A percentile compares a stretch with the other conserved stretches of the same genome.
phyloP scores from a whole-genome alignment of 106 monocot species.

The Narthecium ossifragum region DNA sequence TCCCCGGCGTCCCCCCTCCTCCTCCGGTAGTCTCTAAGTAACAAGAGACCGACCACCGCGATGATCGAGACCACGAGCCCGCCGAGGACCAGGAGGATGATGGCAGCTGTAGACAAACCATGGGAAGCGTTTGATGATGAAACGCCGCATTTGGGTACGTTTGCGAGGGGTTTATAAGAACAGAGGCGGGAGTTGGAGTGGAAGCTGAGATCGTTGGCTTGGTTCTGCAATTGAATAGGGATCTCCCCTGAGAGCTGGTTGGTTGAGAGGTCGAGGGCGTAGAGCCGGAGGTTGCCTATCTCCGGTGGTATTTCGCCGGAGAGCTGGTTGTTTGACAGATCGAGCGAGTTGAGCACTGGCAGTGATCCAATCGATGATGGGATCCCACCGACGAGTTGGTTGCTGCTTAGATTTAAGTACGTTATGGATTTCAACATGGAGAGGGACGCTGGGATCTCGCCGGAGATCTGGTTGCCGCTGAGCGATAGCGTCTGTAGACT shows the following conservation, averaged over 20 bases:
- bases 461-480: conserved; percentile 44
- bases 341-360: conserved; percentile 43
- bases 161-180: conserved; percentile 1
- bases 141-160: conserved; percentile 11
- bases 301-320: conserved; percentile 35
- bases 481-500: conserved; percentile 36
- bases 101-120: conserved; percentile 17
- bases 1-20: conserved; percentile 8
- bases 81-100: conserved; percentile 34
- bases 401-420: conserved; percentile 51
- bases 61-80: conserved; percentile 14
- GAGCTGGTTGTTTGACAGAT: conserved; percentile 66
- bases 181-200: conserved; percentile 51
- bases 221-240: conserved; percentile 34
- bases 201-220: conserved; percentile 48
- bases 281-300: conserved; percentile 30
- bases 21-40: conserved; percentile 19
- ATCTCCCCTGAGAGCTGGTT: conserved; percentile 62
- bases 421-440: conserved; percentile 18
- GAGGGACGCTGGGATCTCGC: conserved; percentile 39
- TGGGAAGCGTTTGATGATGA: conserved; percentile 2
- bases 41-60: not conserved
- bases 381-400: conserved; percentile 55
- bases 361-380: conserved; percentile 42
- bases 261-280: conserved; percentile 64